phyloP scores from a whole-genome alignment of 306 rosid genomes.

The Castanea mollissima region DNA sequence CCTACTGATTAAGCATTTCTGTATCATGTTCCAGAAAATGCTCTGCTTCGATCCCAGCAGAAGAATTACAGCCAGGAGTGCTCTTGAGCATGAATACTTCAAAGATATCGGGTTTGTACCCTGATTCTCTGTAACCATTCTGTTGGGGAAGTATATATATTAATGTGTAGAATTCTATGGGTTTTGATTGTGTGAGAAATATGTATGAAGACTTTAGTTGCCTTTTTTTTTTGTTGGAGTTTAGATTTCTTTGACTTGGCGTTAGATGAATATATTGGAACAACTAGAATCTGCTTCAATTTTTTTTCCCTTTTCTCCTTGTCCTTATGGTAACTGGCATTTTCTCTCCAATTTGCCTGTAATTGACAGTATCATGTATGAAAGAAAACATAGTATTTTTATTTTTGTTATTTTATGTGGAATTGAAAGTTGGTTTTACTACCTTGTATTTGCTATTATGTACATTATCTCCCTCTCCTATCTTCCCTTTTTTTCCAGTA shows the following conservation, averaged over 20 bases:
- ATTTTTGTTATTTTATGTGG: not conserved
- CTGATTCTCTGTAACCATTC: conserved; percentile 33
- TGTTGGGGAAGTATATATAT: conserved; percentile 53
- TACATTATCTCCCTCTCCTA: not conserved
- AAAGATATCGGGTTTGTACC: conserved; percentile 86
- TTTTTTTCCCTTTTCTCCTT: not conserved
- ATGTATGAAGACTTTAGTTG: conserved; percentile 43
- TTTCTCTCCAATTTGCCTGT: conserved; percentile 12
- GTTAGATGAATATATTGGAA: conserved; percentile 22
- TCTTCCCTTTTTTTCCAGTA: not conserved
- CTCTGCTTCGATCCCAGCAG: conserved; percentile 95
- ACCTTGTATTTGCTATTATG: not conserved
- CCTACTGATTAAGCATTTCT: conserved; percentile 1
- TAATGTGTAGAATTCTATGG: conserved; percentile 55
- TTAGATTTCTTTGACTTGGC: conserved; percentile 22
- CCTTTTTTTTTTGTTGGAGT: not conserved
- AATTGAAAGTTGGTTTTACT: conserved; percentile 16
- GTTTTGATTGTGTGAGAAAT: conserved; percentile 55
- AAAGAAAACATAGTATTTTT: not conserved
- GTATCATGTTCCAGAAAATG: conserved; percentile 68
- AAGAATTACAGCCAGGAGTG: conserved; percentile 88
- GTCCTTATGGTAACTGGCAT: too few relatives aligned
- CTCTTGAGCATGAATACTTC: conserved; percentile 97
- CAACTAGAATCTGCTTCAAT: conserved; percentile 26
- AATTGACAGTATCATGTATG: conserved; percentile 9